phyloP scores from a whole-genome alignment of 2,329 filamentous ascomycete species.

The Magnaporthiopsis rhizophila region DNA sequence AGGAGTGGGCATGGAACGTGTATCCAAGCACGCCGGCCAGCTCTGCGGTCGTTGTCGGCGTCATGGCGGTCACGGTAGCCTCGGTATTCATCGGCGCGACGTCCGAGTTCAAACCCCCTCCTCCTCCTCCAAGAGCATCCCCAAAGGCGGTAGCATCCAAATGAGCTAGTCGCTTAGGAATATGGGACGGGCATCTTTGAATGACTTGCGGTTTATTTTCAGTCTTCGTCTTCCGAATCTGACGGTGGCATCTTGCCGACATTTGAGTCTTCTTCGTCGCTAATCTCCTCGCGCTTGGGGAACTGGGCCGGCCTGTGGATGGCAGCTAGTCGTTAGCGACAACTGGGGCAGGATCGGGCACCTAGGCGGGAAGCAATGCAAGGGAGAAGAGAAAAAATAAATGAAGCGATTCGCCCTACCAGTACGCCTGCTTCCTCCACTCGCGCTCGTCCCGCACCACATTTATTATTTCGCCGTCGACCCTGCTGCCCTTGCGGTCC shows the following conservation, averaged over 20 bases:
- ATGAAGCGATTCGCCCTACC: slow-evolving; percentile 42
- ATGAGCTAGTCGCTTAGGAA: background rate
- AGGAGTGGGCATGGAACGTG: slow-evolving; percentile 92
- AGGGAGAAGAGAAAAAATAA: background rate
- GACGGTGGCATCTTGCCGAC: slow-evolving; percentile 80
- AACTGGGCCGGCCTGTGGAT: slow-evolving; percentile 69
- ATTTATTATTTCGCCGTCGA: slow-evolving; percentile 85
- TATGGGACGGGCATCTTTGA: background rate
- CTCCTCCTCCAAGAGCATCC: background rate
- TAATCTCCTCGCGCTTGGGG: slow-evolving; percentile 52
- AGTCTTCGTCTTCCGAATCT: slow-evolving; percentile 62
- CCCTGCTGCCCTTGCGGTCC: slow-evolving; percentile 63
- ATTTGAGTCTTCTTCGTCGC: slow-evolving; percentile 66
- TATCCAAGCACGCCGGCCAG: slow-evolving; percentile 66
- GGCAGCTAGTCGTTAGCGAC: slow-evolving; percentile 10
- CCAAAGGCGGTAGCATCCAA: background rate
- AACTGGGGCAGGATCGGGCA: background rate
- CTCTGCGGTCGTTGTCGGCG: slow-evolving; percentile 57
- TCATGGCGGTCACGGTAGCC: slow-evolving; percentile 58
- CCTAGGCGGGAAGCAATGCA: no score
- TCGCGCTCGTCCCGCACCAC: slow-evolving; percentile 84
- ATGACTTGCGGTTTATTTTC: background rate
- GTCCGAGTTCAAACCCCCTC: slow-evolving; percentile 26
- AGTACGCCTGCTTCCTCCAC: slow-evolving; percentile 86
- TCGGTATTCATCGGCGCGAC: slow-evolving; percentile 52